Evolutionary conservation across 306 rosid species (phyloP).

Genomic region (Ormosia emarginata): DNA sequence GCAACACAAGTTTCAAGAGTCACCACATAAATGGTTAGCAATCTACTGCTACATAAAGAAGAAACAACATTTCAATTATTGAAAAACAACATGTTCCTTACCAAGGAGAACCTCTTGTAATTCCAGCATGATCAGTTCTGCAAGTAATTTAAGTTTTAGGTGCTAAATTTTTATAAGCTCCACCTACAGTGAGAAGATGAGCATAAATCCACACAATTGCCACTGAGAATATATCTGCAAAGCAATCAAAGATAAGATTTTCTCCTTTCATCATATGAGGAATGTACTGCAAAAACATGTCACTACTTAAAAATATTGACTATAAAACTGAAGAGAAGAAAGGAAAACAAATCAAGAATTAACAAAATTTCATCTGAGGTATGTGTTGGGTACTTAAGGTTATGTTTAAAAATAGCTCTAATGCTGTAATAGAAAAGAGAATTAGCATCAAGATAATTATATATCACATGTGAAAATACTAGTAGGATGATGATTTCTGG

Average conservation of each 20-base stretch:
- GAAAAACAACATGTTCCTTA: no score
- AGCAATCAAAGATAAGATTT: conserved; percentile 55
- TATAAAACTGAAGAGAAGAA: neutral
- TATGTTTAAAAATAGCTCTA: neutral
- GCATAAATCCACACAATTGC: conserved; percentile 91
- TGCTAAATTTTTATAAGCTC: no score
- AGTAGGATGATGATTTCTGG: conserved; percentile 72
- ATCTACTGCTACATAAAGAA: no score
- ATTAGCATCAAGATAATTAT: neutral
- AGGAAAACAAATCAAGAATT: neutral
- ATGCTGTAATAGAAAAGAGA: neutral
- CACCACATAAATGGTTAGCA: no score
- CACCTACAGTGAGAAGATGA: no score
- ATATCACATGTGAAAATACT: no score
- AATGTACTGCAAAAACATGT: no score
- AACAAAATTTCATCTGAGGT: neutral
- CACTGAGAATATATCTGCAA: conserved; percentile 81
- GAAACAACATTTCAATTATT: no score
- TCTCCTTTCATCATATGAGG: conserved; percentile 55
- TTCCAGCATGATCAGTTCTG: no score
- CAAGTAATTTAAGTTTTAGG: no score
- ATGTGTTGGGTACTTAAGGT: neutral
- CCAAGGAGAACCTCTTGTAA: no score
- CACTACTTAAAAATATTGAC: neutral
- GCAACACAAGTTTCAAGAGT: no score